Conservation (phyloP, 2,329 filamentous ascomycete species). For the Fusarium tanahbumbuense region DNA sequence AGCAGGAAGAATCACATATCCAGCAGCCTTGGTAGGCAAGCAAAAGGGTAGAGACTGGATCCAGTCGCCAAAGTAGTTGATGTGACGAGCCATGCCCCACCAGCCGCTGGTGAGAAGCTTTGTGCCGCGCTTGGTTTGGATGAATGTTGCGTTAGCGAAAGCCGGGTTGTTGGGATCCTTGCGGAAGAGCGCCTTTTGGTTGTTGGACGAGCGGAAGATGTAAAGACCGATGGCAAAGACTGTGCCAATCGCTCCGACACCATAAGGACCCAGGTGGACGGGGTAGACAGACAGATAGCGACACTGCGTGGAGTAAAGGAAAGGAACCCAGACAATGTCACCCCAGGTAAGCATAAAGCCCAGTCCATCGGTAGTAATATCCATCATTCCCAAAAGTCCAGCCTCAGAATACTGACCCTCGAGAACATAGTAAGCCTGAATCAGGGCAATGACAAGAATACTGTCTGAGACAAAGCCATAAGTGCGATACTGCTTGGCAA, state of each 20-base stretch:
- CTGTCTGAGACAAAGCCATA: constrained; percentile 86
- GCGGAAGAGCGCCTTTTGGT: constrained; percentile 93
- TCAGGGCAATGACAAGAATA: constrained; percentile 78
- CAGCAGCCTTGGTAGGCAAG: constrained; percentile 83
- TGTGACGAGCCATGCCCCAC: constrained; percentile 91
- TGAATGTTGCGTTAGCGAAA: constrained; percentile 81
- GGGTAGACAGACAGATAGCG: constrained; percentile 87
- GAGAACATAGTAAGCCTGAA: constrained; percentile 84
- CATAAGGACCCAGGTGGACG: constrained; percentile 74
- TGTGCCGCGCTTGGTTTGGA: constrained; percentile 83
- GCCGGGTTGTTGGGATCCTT: constrained; percentile 82
- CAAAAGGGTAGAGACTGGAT: constrained; percentile 88
- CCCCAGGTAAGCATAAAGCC: constrained; percentile 94
- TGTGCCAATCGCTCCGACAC: constrained; percentile 70
- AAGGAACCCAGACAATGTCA: constrained; percentile 90
- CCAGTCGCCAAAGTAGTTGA: constrained; percentile 96
- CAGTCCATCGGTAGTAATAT: constrained; percentile 89
- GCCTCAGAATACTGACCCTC: constrained; percentile 87
- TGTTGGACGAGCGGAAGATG: constrained; percentile 90
- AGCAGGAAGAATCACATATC: constrained; percentile 74
- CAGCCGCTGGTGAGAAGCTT: constrained; percentile 84
- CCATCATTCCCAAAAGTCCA: constrained; percentile 88
- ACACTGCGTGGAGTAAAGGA: constrained; percentile 83
- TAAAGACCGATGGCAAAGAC: constrained; percentile 78
- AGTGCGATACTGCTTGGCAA: constrained; percentile 85